phyloP scores from a whole-genome alignment of 257 asterid genomes.

The Echites panduratus region DNA sequence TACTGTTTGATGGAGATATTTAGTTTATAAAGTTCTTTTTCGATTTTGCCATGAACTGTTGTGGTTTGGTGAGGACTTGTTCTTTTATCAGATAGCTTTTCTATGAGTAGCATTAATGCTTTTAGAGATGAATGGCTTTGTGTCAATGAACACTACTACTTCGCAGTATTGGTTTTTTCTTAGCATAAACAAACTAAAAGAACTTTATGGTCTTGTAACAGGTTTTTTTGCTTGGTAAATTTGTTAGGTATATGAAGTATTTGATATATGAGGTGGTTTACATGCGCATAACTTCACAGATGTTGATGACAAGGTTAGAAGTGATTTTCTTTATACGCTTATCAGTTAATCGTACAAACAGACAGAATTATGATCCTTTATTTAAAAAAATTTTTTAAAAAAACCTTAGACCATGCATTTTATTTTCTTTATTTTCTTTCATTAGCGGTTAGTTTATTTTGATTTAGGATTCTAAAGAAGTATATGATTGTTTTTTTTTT shows the following conservation, averaged over 20 bases:
- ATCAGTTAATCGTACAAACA: slow-evolving; percentile 39
- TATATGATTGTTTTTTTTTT: too few species aligned
- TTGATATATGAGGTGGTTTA: slow-evolving; percentile 75
- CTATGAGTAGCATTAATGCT: background rate
- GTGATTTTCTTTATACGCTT: too few species aligned
- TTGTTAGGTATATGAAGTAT: slow-evolving; percentile 54
- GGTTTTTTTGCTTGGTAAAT: slow-evolving; percentile 3
- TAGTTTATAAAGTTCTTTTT: too few species aligned
- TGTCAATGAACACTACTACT: too few species aligned
- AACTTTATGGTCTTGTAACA: background rate
- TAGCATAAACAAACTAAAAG: background rate
- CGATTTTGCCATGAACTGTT: too few species aligned
- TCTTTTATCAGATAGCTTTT: background rate
- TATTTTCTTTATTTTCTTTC: too few species aligned
- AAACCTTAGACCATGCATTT: background rate
- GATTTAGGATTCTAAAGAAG: too few species aligned
- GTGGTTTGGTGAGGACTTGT: background rate
- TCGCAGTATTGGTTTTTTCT: background rate
- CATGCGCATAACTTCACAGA: slow-evolving; percentile 92
- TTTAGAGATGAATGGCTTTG: too few species aligned
- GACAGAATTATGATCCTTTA: background rate
- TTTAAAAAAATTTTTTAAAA: too few species aligned
- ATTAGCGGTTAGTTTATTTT: too few species aligned
- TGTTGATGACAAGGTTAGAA: too few species aligned
- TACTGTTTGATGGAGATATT: too few species aligned